Base-by-base conservation (phyloP, 176 grass and related monocot genomes). In the Oryza brachyantha region DNA sequence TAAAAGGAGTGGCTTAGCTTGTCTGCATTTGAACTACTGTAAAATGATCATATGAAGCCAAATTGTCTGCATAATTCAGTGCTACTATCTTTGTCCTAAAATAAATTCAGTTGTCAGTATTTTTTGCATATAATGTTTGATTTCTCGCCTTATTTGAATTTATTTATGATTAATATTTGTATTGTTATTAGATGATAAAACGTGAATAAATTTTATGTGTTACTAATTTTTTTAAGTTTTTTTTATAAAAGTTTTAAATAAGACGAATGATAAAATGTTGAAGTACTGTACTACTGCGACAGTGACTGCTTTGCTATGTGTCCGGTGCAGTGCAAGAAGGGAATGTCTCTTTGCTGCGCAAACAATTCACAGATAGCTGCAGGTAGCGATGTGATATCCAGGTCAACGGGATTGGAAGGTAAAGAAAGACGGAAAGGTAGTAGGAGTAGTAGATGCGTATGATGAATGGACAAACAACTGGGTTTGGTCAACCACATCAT, bases 401-500 rank as follows among this genome's bases (percentile, higher is more conserved):
- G n/a, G 48, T 80, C 65, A 70, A 79, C 45, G 31, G 38, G 39
- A 25, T 10, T 29, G 34, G 13, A 59, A 59, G 10, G 42, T 13
- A 38, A 60, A 19, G 14, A 13, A 5, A 27, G 14, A 55, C 52
- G 5, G 22, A 6, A 35, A 16, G 25, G 28, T 13, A 21, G 16
- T 43, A 73, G 31, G 70, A 8, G 70, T 58, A 13, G 26, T 36
- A 35, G 37, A 27, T 22, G 25, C 13, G 24, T 42, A 3, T 36
- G 48, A 50, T 26, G 40, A 10, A 73, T 38, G 42, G 13, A 46
- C 73, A 27, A 68, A 1, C 81, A 36, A 68, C 1, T 22, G 73
- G 64, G 42, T 32, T 16, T 39, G 32, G 83, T 78, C 74, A 78
- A 72, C 66, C 57, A 24, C 66, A 70, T 64, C 66, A 72, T 64